A percentile compares a stretch with the other conserved stretches of the same genome.
phyloP scores from a whole-genome alignment of 1,139 yeast genomes.

The Barnettozyma hawaiiensis region DNA sequence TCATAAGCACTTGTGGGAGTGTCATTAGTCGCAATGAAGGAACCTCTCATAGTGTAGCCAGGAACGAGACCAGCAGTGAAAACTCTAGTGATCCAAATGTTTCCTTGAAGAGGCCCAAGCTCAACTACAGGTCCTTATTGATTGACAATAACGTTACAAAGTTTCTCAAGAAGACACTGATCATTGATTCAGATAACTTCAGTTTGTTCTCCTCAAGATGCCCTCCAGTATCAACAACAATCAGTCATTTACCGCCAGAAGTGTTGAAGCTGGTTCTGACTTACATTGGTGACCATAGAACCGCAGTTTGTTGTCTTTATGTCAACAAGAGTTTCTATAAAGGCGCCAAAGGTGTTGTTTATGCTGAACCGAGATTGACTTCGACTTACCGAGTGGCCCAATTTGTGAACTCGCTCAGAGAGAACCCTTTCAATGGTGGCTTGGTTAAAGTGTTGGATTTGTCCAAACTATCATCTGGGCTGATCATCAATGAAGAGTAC shows the following conservation, averaged over 20 bases:
- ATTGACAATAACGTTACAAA: conserved; percentile 23
- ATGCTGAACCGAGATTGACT: conserved; percentile 47
- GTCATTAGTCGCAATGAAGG: not conserved
- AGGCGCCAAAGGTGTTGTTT: conserved; percentile 50
- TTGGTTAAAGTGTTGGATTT: conserved; percentile 54
- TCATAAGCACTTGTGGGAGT: not conserved
- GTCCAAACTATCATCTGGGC: conserved; percentile 46
- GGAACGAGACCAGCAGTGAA: not conserved
- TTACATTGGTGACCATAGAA: conserved; percentile 27
- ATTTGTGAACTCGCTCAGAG: conserved; percentile 58
- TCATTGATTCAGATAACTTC: conserved; percentile 20
- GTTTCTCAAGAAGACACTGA: conserved; percentile 17
- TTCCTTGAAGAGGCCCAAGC: conserved; percentile 13
- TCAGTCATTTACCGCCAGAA: conserved; percentile 28
- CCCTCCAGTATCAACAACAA: conserved; percentile 7
- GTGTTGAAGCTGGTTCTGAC: conserved; percentile 25
- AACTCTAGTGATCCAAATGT: no score
- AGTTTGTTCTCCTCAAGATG: conserved; percentile 17
- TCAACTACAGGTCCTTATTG: conserved; percentile 20
- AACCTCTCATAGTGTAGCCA: not conserved
- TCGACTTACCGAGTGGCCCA: conserved; percentile 77
- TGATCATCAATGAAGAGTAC: conserved; percentile 29
- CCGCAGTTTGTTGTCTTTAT: conserved; percentile 39
- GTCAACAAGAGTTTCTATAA: conserved; percentile 46
- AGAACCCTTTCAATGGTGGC: conserved; percentile 49